These are phyloP conservation scores for Stevia rebaudiana DNA, from an alignment of 140 eudicot genomes.

Conservation along the genomic window DNA sequence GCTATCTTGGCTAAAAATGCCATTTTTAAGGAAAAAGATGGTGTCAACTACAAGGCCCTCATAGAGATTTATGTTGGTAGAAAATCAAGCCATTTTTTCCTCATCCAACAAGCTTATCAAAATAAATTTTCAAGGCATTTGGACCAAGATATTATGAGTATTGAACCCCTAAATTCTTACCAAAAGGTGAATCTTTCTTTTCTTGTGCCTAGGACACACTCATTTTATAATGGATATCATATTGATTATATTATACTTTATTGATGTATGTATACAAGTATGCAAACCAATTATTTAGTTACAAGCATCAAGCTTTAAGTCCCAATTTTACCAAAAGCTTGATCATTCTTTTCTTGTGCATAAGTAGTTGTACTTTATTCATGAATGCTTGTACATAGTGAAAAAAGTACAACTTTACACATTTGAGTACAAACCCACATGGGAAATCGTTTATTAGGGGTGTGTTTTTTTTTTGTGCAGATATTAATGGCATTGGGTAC, in stretches of 20 bases:
- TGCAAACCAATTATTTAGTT: not conserved
- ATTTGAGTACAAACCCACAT: slow-evolving; percentile 15
- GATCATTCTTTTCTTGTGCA: slow-evolving; percentile 11
- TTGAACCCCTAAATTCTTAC: slow-evolving; percentile 70
- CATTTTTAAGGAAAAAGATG: slow-evolving; percentile 29
- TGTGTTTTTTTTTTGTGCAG: slow-evolving; percentile 32
- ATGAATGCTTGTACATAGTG: slow-evolving; percentile 10
- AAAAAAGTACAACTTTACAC: not conserved
- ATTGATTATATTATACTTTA: not conserved
- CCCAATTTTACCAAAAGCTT: slow-evolving; percentile 4
- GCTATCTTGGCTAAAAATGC: slow-evolving; percentile 57
- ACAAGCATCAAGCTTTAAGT: not conserved
- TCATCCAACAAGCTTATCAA: slow-evolving; percentile 69
- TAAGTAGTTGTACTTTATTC: slow-evolving; percentile 5
- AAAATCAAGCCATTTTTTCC: slow-evolving; percentile 72
- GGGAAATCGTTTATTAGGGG: slow-evolving; percentile 19
- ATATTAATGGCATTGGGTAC: slow-evolving; percentile 73
- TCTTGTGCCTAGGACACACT: slow-evolving; percentile 3
- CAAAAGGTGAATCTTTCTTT: slow-evolving; percentile 46
- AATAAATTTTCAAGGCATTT: slow-evolving; percentile 48
- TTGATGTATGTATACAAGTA: not conserved
- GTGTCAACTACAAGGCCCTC: slow-evolving; percentile 48
- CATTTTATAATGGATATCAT: not conserved
- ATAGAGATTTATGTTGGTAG: slow-evolving; percentile 66
- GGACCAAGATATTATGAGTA: slow-evolving; percentile 53